phyloP scores from a whole-genome alignment of 495 filamentous ascomycete species.

The Extremus antarcticus region DNA sequence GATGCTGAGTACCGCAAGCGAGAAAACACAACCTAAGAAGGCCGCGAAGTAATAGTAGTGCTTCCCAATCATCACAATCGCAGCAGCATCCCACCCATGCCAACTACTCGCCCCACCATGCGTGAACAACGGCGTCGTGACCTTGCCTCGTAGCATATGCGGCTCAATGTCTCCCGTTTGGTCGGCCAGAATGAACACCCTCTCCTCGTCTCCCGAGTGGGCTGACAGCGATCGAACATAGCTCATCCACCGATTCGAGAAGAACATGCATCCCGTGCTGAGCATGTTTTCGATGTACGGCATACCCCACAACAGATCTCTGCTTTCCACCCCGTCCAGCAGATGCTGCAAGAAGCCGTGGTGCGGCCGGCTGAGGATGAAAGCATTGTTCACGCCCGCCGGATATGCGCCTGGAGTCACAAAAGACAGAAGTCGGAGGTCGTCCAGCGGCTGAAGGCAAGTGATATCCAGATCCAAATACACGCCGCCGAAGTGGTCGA shows the following conservation, averaged over 20 bases:
- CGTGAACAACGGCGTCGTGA: slow-evolving; percentile 9
- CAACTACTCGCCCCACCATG: slow-evolving; percentile 18
- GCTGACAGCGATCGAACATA: neutral
- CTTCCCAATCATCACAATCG: slow-evolving; percentile 11
- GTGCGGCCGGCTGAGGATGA: slow-evolving; percentile 6
- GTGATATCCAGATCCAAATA: slow-evolving; percentile 16
- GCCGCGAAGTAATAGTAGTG: slow-evolving; percentile 6
- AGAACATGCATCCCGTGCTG: slow-evolving; percentile 15
- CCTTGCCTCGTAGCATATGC: slow-evolving; percentile 15
- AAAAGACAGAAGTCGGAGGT: slow-evolving; percentile 3
- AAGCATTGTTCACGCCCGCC: slow-evolving; percentile 15
- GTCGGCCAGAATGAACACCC: slow-evolving; percentile 8
- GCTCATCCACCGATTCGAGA: slow-evolving; percentile 12
- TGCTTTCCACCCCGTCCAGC: neutral
- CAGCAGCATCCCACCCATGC: slow-evolving; percentile 16
- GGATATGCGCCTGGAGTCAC: slow-evolving; percentile 14
- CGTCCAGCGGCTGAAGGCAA: slow-evolving; percentile 6
- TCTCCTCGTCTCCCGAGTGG: neutral
- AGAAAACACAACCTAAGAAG: neutral
- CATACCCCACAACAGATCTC: slow-evolving; percentile 6
- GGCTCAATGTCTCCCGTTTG: neutral
- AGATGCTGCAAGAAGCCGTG: slow-evolving; percentile 6
- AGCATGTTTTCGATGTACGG: slow-evolving; percentile 18
- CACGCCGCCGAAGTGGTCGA: slow-evolving; percentile 14
- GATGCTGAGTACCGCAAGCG: neutral